Base-by-base conservation (phyloP, 2,329 filamentous ascomycete species). In the Ophiostoma quercus region DNA sequence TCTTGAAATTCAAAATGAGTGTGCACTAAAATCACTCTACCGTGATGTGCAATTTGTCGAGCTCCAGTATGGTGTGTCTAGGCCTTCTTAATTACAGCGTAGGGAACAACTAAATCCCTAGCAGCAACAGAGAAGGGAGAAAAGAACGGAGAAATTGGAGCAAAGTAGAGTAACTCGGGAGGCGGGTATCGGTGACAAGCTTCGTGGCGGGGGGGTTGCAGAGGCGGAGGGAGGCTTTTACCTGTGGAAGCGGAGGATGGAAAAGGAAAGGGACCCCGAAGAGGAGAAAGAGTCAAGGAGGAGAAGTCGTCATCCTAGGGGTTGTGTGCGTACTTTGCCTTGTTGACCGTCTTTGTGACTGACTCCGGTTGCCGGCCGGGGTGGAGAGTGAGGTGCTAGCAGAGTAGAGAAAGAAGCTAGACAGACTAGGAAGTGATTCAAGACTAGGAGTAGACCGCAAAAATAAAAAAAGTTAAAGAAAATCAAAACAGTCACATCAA, bases 41-140 rank as follows among this genome's bases (percentile, higher is more conserved):
- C 9, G 34, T 41, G 39, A 14, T 41, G 12, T 41, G 39, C 9
- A 11, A 11, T 11, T 41, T 41, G 62, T n/a, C 8, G 32, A 39
- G 14, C 29, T 9, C 2, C 2, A 19, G 32, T 8, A 16, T 29
- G 57, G 14, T 5, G 14, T 63, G 16, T 34, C 60, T 34, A 34
- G 57, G 57, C 57, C 16, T 19, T 63, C 16, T 63, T 34, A 29
- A 32, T 22, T 14, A 57, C 51, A 57, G 51, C 43, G 43, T 7
- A 57, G n/a, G 62, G 41, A 67, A 67, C 22, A 47, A 67, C 37
- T 29, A 19, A 47, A 67, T 43, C 41, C 65, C 65, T 67, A 66
- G 63, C n/a, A 66, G 37, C 29, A 47, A 14, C 60, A 63, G 32
- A 62, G 22, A 16, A 57, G n/a, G 32, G 32, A n/a, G 16, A 63